Base-by-base conservation (phyloP, 805 yeast genomes). In the Maudiozyma serrabonitensis region DNA sequence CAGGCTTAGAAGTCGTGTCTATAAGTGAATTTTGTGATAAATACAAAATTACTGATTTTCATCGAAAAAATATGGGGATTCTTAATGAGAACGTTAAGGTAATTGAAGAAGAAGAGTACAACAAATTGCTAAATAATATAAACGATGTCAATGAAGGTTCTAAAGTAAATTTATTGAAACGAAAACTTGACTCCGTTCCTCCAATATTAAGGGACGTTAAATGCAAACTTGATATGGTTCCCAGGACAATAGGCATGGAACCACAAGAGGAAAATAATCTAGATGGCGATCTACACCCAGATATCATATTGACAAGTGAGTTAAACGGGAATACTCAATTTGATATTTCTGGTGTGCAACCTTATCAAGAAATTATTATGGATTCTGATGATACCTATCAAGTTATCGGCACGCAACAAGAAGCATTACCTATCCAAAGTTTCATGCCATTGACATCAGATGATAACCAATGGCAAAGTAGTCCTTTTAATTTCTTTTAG, bases 271-370 rank as follows among this genome's bases (percentile, higher is more conserved):
- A 6, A 18, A 52, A 49, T 37, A 23, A 40, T n/a, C 12, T 51
- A 19, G 56, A 53, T 25, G 52, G 51, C 1, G 46, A 46, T 37
- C 49, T 52, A n/a, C 43, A 49, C 15, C 48, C 35, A 4, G 39
- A 26, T 13, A 43, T 32, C 34, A 18, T 46, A 28, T 26, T 39
- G 3, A 26, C 48, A 2, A 39, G 43, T 19, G 39, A 46, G 9
- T 23, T n/a, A 13, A 28, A 28, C n/a, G 35, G 21, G 8, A 8
- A 38, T 26, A 35, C 38, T 6, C 38, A 35, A n/a, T 35, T 15
- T 7, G 16, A 35, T 16, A 16, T 16, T 28, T 25, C 18, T 8
- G 46, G 23, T 8, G 18, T 19, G 13, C n/a, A 37, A 18, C n/a
- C 21, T 16, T 31, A 16, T 18, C 45, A n/a, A 18, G 41, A 19